These are phyloP conservation scores for Podosphaera aphanis DNA, from an alignment of 2,329 filamentous ascomycete genomes.

Conservation along the genomic window DNA sequence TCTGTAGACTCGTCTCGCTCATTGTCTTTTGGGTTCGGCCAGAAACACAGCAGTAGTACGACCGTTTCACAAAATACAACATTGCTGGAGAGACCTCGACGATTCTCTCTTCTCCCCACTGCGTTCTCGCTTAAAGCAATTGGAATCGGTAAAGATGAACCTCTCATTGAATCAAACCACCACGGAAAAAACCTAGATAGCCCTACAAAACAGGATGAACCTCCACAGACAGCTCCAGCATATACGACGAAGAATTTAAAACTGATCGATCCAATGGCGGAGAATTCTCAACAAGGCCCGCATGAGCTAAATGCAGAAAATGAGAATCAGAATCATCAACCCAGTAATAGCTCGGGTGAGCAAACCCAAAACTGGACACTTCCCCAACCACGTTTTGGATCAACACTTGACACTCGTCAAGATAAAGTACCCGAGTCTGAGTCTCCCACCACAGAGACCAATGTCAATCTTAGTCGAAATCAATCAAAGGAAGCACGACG, in stretches of 20 bases:
- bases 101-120: conserved; percentile 47
- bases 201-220: conserved; percentile 10
- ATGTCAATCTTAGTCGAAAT: conserved; percentile 5
- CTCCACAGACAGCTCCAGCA: conserved; percentile 5
- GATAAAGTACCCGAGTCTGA: conserved; percentile 14
- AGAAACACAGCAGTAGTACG: conserved; percentile 48
- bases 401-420: conserved; percentile 12
- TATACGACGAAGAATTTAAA: conserved; percentile 7
- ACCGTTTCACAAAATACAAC: conserved; percentile 25
- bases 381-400: conserved; percentile 10
- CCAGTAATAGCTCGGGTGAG: conserved; percentile 14
- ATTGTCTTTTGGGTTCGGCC: conserved; percentile 43
- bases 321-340: conserved; percentile 16
- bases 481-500: not conserved
- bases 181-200: conserved; percentile 7
- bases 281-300: conserved; percentile 8
- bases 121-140: conserved; percentile 43
- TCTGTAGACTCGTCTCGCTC: conserved; percentile 57
- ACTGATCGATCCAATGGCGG: conserved; percentile 1
- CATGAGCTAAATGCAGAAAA: conserved; percentile 13
- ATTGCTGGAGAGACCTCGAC: conserved; percentile 32
- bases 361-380: conserved; percentile 17
- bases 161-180: conserved; percentile 8
- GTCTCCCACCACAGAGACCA: conserved; percentile 11
- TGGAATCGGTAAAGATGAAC: conserved; percentile 29